Conservation (phyloP, 768 basidiomycete species). For the Podaxis sp. region DNA sequence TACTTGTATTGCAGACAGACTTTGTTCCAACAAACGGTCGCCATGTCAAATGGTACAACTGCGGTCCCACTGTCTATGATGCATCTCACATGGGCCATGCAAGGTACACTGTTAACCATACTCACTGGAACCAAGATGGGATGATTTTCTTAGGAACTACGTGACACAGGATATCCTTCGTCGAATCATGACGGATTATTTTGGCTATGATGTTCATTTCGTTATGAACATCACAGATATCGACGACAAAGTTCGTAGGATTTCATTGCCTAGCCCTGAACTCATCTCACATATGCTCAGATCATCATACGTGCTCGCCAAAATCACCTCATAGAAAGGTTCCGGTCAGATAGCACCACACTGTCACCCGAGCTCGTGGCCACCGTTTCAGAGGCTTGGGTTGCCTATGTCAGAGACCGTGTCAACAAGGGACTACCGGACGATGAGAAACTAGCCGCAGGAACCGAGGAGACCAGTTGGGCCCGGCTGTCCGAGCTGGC, state of each 20-base stretch:
- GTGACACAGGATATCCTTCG: conserved; percentile 92
- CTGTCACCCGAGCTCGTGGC: conserved; percentile 61
- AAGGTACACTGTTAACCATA: conserved; percentile 50
- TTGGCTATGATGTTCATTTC: conserved; percentile 96
- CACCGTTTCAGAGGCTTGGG: conserved; percentile 64
- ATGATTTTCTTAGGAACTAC: conserved; percentile 71
- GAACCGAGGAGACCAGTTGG: conserved; percentile 57
- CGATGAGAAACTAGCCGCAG: conserved; percentile 43
- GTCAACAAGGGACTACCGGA: conserved; percentile 65
- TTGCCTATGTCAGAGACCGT: conserved; percentile 57
- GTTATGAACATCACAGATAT: conserved; percentile 99
- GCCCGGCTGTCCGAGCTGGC: conserved; percentile 47
- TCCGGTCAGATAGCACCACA: conserved; percentile 49
- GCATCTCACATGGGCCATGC: conserved; percentile 99
- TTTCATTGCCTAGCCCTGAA: conserved; percentile 16
- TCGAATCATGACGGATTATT: conserved; percentile 91
- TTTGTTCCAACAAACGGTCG: conserved; percentile 70
- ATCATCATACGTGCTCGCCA: conserved; percentile 92
- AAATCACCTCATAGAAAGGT: conserved; percentile 66
- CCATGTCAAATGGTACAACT: conserved; percentile 98
- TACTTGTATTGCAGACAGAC: conserved; percentile 51
- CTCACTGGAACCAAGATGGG: conserved; percentile 4
- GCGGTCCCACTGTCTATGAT: conserved; percentile 98
- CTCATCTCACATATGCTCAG: conserved; percentile 39
- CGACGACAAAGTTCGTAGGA: conserved; percentile 84